Evolutionary conservation across 1,139 yeast species (phyloP).

Genomic region (Geotrichum fermentans): DNA sequence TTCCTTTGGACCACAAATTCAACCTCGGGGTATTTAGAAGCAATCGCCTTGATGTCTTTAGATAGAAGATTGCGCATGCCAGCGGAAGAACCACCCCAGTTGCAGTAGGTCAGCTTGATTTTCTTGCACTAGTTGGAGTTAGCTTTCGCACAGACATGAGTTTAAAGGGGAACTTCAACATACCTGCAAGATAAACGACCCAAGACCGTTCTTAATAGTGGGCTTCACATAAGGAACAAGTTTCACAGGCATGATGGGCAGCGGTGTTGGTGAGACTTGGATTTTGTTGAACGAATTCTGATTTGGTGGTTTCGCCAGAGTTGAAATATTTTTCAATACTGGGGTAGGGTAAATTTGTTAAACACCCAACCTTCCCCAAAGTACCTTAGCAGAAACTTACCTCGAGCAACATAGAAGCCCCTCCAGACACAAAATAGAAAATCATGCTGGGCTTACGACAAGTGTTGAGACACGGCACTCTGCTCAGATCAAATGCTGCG

Average conservation of each 20-base stretch:
- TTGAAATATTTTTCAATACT: slow-evolving; percentile 1
- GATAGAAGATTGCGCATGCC: slow-evolving; percentile 72
- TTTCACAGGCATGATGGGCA: slow-evolving; percentile 28
- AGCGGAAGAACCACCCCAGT: slow-evolving; percentile 91
- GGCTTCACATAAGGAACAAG: slow-evolving; percentile 28
- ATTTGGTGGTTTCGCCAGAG: slow-evolving; percentile 7
- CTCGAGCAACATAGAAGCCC: no score
- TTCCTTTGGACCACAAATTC: slow-evolving; percentile 66
- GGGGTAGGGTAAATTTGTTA: slow-evolving; percentile 13
- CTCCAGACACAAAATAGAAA: no score
- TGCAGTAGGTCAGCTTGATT: slow-evolving; percentile 72
- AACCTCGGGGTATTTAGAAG: slow-evolving; percentile 56
- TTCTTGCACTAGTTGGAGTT: slow-evolving; percentile 47
- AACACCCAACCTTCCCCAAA: no score
- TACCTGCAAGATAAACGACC: slow-evolving; percentile 62
- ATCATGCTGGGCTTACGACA: neutral
- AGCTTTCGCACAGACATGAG: neutral
- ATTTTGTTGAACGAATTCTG: slow-evolving; percentile 5
- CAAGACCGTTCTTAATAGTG: slow-evolving; percentile 67
- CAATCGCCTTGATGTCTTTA: slow-evolving; percentile 53
- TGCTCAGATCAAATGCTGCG: neutral
- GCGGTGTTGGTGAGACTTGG: neutral
- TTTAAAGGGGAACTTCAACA: neutral
- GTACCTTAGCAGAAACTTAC: no score
- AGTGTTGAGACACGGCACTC: neutral